Evolutionary conservation across 2,329 filamentous ascomycete genomes (phyloP).

Genomic region (Magnaporthales sp.): DNA sequence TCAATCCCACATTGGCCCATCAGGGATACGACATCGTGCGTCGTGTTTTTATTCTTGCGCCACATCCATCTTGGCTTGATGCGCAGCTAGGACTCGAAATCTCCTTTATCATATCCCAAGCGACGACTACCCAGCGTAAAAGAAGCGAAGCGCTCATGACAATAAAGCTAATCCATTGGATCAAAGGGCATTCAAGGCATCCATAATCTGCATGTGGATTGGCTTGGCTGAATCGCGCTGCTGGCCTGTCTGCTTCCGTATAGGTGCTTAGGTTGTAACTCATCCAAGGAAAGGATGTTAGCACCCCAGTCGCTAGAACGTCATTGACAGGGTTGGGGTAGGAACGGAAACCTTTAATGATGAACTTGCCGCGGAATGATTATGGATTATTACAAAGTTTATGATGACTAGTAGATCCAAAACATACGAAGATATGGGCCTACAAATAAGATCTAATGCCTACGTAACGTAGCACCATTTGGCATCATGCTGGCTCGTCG

Average conservation of each 20-base stretch:
- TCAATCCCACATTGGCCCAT: background rate
- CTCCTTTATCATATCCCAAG: background rate
- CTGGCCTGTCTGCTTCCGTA: background rate
- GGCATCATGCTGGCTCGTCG: background rate
- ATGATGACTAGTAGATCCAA: background rate
- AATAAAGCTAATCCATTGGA: background rate
- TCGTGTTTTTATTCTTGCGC: background rate
- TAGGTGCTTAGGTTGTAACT: background rate
- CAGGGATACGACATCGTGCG: background rate
- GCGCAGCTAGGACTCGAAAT: background rate
- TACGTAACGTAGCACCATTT: background rate
- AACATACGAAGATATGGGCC: background rate
- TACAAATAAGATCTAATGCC: background rate
- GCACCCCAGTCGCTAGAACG: background rate
- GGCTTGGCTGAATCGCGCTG: background rate
- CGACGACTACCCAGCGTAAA: background rate
- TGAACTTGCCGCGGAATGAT: background rate
- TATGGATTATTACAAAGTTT: background rate
- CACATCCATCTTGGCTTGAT: background rate
- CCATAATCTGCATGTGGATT: background rate
- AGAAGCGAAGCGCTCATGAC: background rate
- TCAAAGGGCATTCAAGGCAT: background rate
- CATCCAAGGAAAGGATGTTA: background rate
- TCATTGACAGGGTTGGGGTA: background rate
- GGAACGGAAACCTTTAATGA: no score